These are phyloP conservation scores for Furcasterigmium furcatum DNA, from an alignment of 2,329 filamentous ascomycete species.

Conservation along the genomic window DNA sequence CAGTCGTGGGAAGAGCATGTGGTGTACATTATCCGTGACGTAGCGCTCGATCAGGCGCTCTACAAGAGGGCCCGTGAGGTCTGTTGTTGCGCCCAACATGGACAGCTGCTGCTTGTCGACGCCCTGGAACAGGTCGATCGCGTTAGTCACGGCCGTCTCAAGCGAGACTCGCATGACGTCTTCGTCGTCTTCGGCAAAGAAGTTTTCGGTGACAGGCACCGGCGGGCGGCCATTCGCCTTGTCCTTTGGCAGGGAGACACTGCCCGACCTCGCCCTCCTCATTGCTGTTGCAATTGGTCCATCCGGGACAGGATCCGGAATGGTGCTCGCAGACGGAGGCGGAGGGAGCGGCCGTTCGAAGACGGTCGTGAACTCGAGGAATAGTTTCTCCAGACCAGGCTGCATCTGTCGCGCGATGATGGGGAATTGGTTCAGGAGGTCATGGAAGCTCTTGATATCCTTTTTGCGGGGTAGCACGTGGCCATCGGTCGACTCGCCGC, in stretches of 20 bases:
- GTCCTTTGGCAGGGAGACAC: slow-evolving; percentile 28
- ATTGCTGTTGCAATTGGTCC: slow-evolving; percentile 53
- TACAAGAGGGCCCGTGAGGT: slow-evolving; percentile 86
- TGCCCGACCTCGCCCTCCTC: slow-evolving; percentile 53
- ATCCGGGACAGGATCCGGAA: slow-evolving; percentile 56
- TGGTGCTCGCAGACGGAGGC: slow-evolving; percentile 59
- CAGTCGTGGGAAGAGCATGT: slow-evolving; percentile 80
- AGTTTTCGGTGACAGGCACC: slow-evolving; percentile 56
- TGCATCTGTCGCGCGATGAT: slow-evolving; percentile 98
- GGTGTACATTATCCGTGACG: slow-evolving; percentile 88
- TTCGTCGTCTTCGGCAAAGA: slow-evolving; percentile 86
- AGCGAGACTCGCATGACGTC: slow-evolving; percentile 84
- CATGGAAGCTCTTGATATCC: slow-evolving; percentile 85
- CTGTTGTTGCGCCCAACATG: slow-evolving; percentile 85
- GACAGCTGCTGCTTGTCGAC: slow-evolving; percentile 96
- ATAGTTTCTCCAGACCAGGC: slow-evolving; percentile 80
- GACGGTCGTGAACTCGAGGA: slow-evolving; percentile 82
- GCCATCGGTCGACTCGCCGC: slow-evolving; percentile 37
- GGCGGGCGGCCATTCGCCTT: slow-evolving; percentile 23
- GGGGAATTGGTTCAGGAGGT: slow-evolving; percentile 86
- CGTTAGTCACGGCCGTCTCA: slow-evolving; percentile 87
- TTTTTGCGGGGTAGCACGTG: slow-evolving; percentile 67
- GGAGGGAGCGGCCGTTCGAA: slow-evolving; percentile 83
- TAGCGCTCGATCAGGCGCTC: slow-evolving; percentile 95
- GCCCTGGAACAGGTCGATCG: slow-evolving; percentile 92